Evolutionary conservation across 2,329 filamentous ascomycete genomes (phyloP).

Genomic region (Pseudopithomyces chartarum): DNA sequence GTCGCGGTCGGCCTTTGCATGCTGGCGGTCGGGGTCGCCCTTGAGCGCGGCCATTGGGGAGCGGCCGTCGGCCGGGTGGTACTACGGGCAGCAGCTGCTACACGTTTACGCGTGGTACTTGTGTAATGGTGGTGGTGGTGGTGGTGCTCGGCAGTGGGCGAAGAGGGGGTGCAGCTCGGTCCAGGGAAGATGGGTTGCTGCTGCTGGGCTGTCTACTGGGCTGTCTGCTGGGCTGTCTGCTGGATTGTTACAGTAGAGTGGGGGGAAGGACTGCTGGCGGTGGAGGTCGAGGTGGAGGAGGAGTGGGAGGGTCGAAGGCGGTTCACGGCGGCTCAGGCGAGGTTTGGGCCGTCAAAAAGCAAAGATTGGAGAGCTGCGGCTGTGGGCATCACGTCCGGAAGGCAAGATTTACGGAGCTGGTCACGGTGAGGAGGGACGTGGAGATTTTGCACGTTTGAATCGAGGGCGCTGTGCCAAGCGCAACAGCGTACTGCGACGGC

Average conservation of each 20-base stretch:
- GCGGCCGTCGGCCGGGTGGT: background rate
- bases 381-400: background rate
- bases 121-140: too few species aligned
- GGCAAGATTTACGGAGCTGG: background rate
- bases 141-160: background rate
- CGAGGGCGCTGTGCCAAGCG: slow-evolving; percentile 3
- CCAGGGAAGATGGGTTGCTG: background rate
- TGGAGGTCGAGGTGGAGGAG: slow-evolving; percentile 1
- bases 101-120: background rate
- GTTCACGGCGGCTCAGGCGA: background rate
- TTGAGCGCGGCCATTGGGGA: slow-evolving; percentile 36
- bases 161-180: slow-evolving; percentile 9
- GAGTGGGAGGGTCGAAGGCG: background rate
- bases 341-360: background rate
- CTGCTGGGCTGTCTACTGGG: too few species aligned
- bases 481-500: background rate
- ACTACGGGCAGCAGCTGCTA: background rate
- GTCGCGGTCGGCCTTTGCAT: slow-evolving; percentile 19
- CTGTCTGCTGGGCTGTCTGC: too few species aligned
- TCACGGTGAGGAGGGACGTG: background rate
- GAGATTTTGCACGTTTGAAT: slow-evolving; percentile 1
- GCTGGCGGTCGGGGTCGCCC: slow-evolving; percentile 24
- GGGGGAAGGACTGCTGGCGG: too few species aligned
- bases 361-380: background rate
- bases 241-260: too few species aligned